Base-by-base conservation (phyloP, 2,329 filamentous ascomycete species). In the Amauroascus verrucosus region DNA sequence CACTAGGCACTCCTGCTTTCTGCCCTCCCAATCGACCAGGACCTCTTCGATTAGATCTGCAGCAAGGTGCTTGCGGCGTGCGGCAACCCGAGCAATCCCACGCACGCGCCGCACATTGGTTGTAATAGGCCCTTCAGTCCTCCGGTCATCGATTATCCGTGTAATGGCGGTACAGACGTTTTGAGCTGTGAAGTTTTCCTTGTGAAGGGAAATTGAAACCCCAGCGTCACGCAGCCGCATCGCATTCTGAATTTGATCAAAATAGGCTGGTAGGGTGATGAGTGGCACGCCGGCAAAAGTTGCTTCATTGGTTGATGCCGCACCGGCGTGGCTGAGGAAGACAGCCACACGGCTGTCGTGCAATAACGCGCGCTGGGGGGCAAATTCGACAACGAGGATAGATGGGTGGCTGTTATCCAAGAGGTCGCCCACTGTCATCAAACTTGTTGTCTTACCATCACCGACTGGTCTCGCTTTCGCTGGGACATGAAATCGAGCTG, bases 31-130 rank as follows among this genome's bases (percentile, higher is more conserved):
- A 43, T 74, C 72, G 24, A 65, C 64, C 56, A 74, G 61, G 11
- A 73, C 57, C 56, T 75, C 72, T 51, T 74, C 72, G 6, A 74
- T 59, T 4, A 74, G 60, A 48, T 73, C 70, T 0, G 67, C 70
- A 0, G 66, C 71, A 3, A 65, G 57, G 3, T 73, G 40, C 57
- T 73, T 74, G 9, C 66, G 62, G 3, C 65, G 61, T 0, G 67
- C 60, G 22, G 70, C 67, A 0, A 72, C 57, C 9, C 56, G 61
- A 3, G 72, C 70, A 22, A 75, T 72, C 8, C 64, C 64, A 54
- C 64, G 60, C 63, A 75, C 62, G 0, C 72, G 65, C 7, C 59
- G 57, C 1, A 67, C 63, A 41, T 74, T 70, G n/a, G 58, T 62
- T 2, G 51, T 47, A 38, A 69, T 63, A 1, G 44, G 45, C 0